Percentiles rank a stretch among this genome's conserved stretches.
These are phyloP conservation scores for Symbiodinium pilosum DNA, from an alignment of 73 alveolate genomes.

Conservation along the genomic window DNA sequence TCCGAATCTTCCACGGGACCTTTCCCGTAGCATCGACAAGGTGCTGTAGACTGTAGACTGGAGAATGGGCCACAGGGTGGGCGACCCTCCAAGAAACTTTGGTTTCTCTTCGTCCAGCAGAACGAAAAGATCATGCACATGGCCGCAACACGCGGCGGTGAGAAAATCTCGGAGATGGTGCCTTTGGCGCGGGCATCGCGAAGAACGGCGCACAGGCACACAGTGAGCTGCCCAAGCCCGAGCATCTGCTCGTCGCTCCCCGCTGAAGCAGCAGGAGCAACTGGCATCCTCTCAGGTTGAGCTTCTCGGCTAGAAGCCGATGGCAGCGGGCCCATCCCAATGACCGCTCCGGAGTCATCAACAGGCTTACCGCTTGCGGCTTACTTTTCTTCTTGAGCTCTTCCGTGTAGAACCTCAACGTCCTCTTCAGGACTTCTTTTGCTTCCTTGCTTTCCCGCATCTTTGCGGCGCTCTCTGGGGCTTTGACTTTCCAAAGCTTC, in stretches of 20 bases:
- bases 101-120: conserved; percentile 29
- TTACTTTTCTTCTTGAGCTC: background rate
- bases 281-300: background rate
- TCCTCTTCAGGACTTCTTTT: background rate
- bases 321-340: background rate
- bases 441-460: background rate
- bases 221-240: background rate
- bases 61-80: conserved; percentile 44
- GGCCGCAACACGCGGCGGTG: conserved; percentile 50
- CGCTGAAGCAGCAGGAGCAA: background rate
- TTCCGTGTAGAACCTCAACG: background rate
- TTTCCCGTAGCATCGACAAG: background rate
- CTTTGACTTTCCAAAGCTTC: background rate
- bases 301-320: background rate
- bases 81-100: background rate
- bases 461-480: background rate
- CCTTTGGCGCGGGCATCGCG: background rate
- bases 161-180: background rate
- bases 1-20: background rate
- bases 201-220: background rate
- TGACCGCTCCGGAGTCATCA: background rate
- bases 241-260: background rate
- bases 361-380: background rate
- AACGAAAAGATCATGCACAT: background rate
- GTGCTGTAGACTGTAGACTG: background rate